These are phyloP conservation scores for Citrus reticulata DNA, from an alignment of 345 rosid genomes.

Conservation along the genomic window DNA sequence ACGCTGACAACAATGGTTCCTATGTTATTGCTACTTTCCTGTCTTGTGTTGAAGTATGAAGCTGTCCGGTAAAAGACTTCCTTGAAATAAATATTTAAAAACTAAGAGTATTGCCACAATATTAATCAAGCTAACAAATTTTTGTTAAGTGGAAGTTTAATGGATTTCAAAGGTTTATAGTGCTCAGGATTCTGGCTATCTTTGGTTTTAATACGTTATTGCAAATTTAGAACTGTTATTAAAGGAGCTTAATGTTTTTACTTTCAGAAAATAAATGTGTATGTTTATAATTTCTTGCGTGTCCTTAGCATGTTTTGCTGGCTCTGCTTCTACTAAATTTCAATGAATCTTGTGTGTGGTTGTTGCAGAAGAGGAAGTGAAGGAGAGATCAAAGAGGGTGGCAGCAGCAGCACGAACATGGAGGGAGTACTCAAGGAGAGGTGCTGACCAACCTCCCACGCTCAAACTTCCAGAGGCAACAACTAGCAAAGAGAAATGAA, in stretches of 20 bases:
- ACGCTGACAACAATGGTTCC: no score
- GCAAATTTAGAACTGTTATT: not conserved
- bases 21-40: not conserved
- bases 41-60: not conserved
- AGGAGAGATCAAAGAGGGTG: slow-evolving; percentile 69
- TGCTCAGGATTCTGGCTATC: not conserved
- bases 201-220: not conserved
- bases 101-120: not conserved
- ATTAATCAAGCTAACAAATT: not conserved
- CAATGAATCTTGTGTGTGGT: slow-evolving; percentile 5
- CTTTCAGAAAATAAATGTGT: not conserved
- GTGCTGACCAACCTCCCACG: slow-evolving; percentile 75
- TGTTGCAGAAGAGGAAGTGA: slow-evolving; percentile 73
- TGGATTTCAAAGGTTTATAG: not conserved
- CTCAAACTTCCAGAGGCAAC: slow-evolving; percentile 74
- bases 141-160: not conserved
- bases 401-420: slow-evolving; percentile 88
- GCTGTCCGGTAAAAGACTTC: not conserved
- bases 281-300: not conserved
- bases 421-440: slow-evolving; percentile 91
- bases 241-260: not conserved
- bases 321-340: not conserved
- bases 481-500: slow-evolving; percentile 39
- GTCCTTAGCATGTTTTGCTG: not conserved
- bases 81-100: not conserved